A percentile compares a stretch with the other conserved stretches of the same genome.
Conservation (phyloP, 192 early-diverging fungal species). For the Entophlyctis luteolus region DNA sequence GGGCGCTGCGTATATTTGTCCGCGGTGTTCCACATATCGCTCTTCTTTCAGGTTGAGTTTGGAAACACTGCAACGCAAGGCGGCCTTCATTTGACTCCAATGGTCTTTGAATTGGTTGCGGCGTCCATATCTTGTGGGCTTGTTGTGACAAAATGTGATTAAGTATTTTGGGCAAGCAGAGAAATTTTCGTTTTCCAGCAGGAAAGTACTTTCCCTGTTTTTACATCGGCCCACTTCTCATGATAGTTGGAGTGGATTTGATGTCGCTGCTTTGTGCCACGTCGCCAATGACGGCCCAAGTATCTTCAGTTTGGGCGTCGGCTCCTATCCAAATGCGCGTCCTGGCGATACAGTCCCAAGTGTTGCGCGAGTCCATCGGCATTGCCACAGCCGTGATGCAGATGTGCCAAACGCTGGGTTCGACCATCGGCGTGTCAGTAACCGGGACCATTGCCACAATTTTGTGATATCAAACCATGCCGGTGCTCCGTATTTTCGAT, state of each 20-base stretch:
- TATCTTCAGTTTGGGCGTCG: no score
- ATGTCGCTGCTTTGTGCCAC: constrained; percentile 48
- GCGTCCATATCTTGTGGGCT: constrained; percentile 64
- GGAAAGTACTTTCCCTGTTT: constrained; percentile 58
- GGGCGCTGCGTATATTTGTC: background rate
- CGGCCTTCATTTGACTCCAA: constrained; percentile 68
- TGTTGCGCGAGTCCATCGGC: no score
- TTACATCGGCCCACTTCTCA: constrained; percentile 49
- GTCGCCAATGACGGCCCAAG: constrained; percentile 40
- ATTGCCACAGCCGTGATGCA: no score
- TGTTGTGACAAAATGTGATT: constrained; percentile 16
- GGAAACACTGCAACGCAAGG: constrained; percentile 67
- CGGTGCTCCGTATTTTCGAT: no score
- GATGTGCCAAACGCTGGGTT: no score
- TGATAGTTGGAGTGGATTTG: constrained; percentile 58
- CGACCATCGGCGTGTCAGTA: no score
- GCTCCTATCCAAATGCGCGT: no score
- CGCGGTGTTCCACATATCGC: background rate
- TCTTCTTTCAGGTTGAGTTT: constrained; percentile 78
- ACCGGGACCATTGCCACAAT: no score
- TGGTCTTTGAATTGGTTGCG: constrained; percentile 55
- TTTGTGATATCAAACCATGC: no score
- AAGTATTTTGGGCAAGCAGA: no score
- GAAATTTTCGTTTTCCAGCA: no score
- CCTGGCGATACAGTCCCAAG: no score